Evolutionary conservation across 305 asterid species (phyloP).

Genomic region (Andrographis paniculata): DNA sequence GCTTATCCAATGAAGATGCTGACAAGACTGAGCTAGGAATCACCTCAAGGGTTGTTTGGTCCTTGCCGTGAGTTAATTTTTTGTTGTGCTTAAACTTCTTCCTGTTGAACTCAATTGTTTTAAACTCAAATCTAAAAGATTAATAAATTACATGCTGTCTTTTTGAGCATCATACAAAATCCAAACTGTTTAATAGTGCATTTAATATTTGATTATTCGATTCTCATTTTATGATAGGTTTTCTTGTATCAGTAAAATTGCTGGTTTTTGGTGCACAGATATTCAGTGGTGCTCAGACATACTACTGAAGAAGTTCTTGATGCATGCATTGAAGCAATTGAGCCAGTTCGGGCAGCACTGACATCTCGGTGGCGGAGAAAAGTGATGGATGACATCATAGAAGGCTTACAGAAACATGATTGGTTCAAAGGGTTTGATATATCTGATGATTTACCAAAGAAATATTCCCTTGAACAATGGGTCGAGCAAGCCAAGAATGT

Average conservation of each 20-base stretch:
- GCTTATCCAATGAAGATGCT: conserved; percentile 26
- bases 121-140: not conserved
- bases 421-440: conserved; percentile 88
- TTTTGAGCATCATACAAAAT: not conserved
- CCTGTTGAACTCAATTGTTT: not conserved
- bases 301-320: conserved; percentile 94
- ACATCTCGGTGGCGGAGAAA: conserved; percentile 61
- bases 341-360: conserved; percentile 65
- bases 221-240: conserved; percentile 7
- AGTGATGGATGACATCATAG: conserved; percentile 65
- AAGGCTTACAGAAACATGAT: conserved; percentile 54
- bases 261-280: conserved; percentile 39
- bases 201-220: conserved; percentile 5
- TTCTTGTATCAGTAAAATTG: conserved; percentile 13
- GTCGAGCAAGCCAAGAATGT: conserved; percentile 67
- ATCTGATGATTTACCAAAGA: conserved; percentile 62
- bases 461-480: conserved; percentile 63
- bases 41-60: conserved; percentile 63
- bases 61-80: conserved; percentile 64
- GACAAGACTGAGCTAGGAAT: conserved; percentile 24
- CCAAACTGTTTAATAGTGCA: not conserved
- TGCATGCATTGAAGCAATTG: conserved; percentile 83
- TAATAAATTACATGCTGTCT: not conserved
- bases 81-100: conserved; percentile 9
- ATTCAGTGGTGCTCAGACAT: conserved; percentile 87